Base-by-base conservation (phyloP, 2,329 filamentous ascomycete genomes). In the Exutisphaerella laricina region DNA sequence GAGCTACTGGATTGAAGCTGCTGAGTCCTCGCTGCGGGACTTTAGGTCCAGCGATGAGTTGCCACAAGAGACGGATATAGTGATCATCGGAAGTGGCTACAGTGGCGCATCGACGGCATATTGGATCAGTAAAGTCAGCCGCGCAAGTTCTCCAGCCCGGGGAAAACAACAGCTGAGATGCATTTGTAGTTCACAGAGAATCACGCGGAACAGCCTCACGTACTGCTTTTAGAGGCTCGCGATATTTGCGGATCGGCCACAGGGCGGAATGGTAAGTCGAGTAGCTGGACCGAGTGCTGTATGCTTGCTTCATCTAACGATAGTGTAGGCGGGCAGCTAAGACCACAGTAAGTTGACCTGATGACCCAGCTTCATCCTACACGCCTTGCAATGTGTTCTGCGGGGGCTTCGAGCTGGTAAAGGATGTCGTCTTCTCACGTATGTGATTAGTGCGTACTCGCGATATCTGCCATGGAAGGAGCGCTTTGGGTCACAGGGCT, bases 1-100 rank as follows among this genome's bases (percentile, higher is more conserved):
- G n/a, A n/a, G n/a, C n/a, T 57, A 56, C 40, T 57, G 54, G 54
- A 55, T 57, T 12, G 53, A 57, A 37, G 51, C 46, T 18, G 53
- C 54, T 3, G 49, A 52, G 9, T 57, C 53, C 10, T 41, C 46
- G 2, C 33, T 57, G 22, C 45, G 50, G 13, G 35, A 54, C 18
- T 50, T 45, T 26, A 39, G 40, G 17, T 54, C 52, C 5, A 49
- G 41, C 12, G 39, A 44, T 12, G 41, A 50, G 1, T 46, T 63
- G 2, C 61, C 61, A 2, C 17, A 38, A 12, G 56, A 71, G 46
- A 63, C 67, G 13, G 69, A 73, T 58, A 67, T 73, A 9, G 58
- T 61, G 5, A 71, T 76, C 28, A 57, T 75, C n/a, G 73, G 73
- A 13, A 72, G 72, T n/a, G 73, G 73, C 9, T 73, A 73, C 39